Conservation (phyloP, 345 rosid species). For the Populus euphratica region DNA sequence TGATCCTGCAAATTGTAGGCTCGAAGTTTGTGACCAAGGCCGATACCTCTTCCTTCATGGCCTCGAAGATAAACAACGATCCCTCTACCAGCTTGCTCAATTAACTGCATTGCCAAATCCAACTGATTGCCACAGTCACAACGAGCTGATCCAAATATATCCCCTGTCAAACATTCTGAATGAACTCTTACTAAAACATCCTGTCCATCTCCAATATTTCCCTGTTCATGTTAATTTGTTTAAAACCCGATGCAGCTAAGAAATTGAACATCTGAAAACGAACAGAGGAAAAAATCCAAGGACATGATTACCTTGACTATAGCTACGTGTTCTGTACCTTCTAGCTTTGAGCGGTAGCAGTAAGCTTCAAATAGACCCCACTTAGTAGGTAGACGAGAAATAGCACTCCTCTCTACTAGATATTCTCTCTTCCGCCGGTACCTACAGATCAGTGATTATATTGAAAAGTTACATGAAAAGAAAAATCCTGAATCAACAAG, state of each 20-base stretch:
- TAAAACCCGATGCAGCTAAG: neutral
- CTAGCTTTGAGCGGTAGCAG: constrained; percentile 71
- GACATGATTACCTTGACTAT: constrained; percentile 52
- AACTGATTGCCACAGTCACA: constrained; percentile 88
- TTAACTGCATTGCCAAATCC: constrained; percentile 69
- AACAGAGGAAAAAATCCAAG: neutral
- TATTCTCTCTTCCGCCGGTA: constrained; percentile 80
- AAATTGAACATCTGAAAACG: neutral
- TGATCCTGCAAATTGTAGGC: constrained; percentile 84
- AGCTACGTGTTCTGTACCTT: constrained; percentile 75
- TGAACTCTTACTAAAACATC: constrained; percentile 86
- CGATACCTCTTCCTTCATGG: constrained; percentile 92
- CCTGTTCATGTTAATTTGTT: constrained; percentile 35
- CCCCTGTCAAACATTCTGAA: constrained; percentile 86
- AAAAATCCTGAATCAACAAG: too few relatives aligned
- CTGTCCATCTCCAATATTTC: constrained; percentile 67
- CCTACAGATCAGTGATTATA: constrained; percentile 23
- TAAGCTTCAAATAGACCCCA: constrained; percentile 74
- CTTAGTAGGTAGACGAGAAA: constrained; percentile 70
- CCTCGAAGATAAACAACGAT: constrained; percentile 78
- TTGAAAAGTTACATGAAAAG: too few relatives aligned
- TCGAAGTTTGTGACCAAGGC: constrained; percentile 77
- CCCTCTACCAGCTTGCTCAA: constrained; percentile 69
- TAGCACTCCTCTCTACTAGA: constrained; percentile 58
- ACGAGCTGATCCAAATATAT: constrained; percentile 74